phyloP scores from a whole-genome alignment of 352 stramenopile genomes.

The Globisporangium cederbergense region DNA sequence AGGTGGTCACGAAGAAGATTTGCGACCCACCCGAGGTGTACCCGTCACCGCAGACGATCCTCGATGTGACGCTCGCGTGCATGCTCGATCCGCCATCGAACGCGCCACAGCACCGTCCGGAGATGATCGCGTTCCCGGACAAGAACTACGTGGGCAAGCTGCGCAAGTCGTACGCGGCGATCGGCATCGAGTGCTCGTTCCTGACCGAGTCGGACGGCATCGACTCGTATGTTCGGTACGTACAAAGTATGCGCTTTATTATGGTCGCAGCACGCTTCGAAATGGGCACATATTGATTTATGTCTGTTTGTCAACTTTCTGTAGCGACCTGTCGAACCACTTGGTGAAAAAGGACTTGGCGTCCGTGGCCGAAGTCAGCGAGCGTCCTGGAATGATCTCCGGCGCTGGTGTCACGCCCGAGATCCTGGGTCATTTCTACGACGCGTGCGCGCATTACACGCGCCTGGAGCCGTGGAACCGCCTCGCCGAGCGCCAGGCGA shows the following conservation, averaged over 20 bases:
- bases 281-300: not conserved
- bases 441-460: conserved; percentile 60
- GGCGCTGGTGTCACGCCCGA: conserved; percentile 53
- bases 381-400: conserved; percentile 58
- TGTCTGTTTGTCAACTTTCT: not conserved
- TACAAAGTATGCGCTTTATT: not conserved
- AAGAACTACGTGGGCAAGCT: conserved; percentile 72
- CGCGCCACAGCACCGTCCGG: conserved; percentile 74
- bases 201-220: conserved; percentile 85
- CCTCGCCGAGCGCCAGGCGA: conserved; percentile 70
- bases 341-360: conserved; percentile 81
- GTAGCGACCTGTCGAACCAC: conserved; percentile 74
- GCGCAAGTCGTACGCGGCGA: conserved; percentile 65
- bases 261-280: not conserved
- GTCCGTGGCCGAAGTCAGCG: conserved; percentile 70
- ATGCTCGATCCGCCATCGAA: conserved; percentile 74
- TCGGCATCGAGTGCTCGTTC: conserved; percentile 84
- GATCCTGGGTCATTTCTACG: conserved; percentile 57
- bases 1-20: conserved; percentile 87
- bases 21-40: conserved; percentile 79
- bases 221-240: conserved; percentile 78
- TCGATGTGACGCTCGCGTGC: conserved; percentile 67
- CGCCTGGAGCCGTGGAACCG: conserved; percentile 63
- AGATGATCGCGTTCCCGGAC: conserved; percentile 86
- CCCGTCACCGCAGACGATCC: conserved; percentile 58